These are phyloP conservation scores for Citeromyces nyonsensis DNA, from an alignment of 805 yeast genomes.

Conservation along the genomic window DNA sequence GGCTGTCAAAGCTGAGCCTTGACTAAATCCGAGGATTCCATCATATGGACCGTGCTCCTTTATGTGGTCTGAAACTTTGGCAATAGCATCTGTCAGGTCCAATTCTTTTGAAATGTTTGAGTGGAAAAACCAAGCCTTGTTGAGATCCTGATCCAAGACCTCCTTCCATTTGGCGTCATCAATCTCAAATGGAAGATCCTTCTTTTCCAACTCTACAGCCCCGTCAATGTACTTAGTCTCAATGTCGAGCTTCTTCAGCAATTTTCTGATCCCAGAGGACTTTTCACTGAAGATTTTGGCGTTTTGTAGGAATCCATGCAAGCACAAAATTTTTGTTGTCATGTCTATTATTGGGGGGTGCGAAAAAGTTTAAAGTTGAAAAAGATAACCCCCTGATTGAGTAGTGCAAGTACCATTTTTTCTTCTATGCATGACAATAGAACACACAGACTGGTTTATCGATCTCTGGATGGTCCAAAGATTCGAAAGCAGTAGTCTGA, in stretches of 20 bases:
- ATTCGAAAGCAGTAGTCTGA: too few relatives aligned
- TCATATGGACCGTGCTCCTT: constrained; percentile 66
- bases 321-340: constrained; percentile 49
- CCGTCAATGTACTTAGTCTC: constrained; percentile 71
- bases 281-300: constrained; percentile 77
- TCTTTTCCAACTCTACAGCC: constrained; percentile 46
- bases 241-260: constrained; percentile 43
- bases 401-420: too few relatives aligned
- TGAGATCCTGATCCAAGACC: constrained; percentile 21
- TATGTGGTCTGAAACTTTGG: constrained; percentile 32
- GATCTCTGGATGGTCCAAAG: too few relatives aligned
- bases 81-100: constrained; percentile 28
- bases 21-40: constrained; percentile 85
- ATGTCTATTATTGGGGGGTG: constrained; percentile 2
- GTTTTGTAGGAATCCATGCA: constrained; percentile 86
- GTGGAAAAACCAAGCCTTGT: constrained; percentile 56
- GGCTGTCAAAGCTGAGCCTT: constrained; percentile 84
- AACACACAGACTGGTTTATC: too few relatives aligned
- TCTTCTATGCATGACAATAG: too few relatives aligned
- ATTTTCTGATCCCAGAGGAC: constrained; percentile 78
- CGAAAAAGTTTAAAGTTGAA: not conserved
- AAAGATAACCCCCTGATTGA: too few relatives aligned
- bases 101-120: constrained; percentile 21
- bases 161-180: constrained; percentile 31
- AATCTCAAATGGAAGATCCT: constrained; percentile 63